phyloP scores from a whole-genome alignment of 805 yeast genomes.

The Danielozyma ontarioensis region DNA sequence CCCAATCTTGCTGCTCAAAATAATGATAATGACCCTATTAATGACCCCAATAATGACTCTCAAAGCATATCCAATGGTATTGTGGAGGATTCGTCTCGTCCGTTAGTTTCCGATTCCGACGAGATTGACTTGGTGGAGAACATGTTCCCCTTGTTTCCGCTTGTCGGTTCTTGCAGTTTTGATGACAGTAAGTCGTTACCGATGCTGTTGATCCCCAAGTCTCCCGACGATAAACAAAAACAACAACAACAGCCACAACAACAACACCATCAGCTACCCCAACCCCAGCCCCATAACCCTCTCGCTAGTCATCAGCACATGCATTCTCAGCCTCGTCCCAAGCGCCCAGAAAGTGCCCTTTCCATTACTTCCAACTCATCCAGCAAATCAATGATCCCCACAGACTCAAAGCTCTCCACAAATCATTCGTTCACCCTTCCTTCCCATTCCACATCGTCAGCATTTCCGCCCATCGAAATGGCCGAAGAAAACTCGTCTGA shows the following conservation, averaged over 20 bases:
- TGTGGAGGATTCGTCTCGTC: slow-evolving; percentile 1
- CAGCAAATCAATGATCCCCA: slow-evolving; percentile 6
- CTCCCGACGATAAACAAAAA: neutral
- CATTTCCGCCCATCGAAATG: slow-evolving; percentile 13
- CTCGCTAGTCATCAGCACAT: neutral
- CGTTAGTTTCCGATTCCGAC: slow-evolving; percentile 10
- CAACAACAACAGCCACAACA: neutral
- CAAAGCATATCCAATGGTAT: neutral
- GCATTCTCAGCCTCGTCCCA: slow-evolving; percentile 20
- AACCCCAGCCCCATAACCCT: slow-evolving; percentile 1
- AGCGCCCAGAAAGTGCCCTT: slow-evolving; percentile 36
- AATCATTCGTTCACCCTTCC: neutral
- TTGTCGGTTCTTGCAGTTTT: slow-evolving; percentile 34
- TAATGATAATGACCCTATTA: neutral
- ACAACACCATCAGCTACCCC: slow-evolving; percentile 3
- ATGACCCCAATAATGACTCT: neutral
- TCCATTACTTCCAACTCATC: slow-evolving; percentile 36
- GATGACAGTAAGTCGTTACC: slow-evolving; percentile 32
- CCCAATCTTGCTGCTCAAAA: too few species aligned
- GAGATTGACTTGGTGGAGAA: slow-evolving; percentile 23
- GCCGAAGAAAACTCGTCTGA: slow-evolving; percentile 11
- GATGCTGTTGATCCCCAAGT: slow-evolving; percentile 24
- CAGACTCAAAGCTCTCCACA: neutral
- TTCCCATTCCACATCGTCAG: slow-evolving; percentile 6
- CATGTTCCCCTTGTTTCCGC: slow-evolving; percentile 40